Conservation (phyloP, 2,329 filamentous ascomycete genomes). For the Epichloe coenophiala region DNA sequence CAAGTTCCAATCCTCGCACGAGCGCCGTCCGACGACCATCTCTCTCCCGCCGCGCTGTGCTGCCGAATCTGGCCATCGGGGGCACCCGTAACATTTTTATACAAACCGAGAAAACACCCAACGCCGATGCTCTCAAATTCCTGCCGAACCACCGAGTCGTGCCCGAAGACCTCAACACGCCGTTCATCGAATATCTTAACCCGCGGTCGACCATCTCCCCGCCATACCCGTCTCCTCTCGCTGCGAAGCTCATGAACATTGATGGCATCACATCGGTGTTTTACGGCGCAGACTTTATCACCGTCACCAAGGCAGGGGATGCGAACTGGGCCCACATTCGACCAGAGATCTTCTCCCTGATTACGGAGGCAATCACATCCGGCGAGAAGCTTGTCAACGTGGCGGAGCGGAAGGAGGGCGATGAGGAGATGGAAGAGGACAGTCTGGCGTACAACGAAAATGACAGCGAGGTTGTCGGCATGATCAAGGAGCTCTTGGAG, state of each 20-base stretch:
- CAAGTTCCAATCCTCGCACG: not conserved
- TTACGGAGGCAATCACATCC: conserved; percentile 80
- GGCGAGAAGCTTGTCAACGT: conserved; percentile 71
- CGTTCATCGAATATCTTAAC: conserved; percentile 84
- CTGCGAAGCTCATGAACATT: conserved; percentile 79
- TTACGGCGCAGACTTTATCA: conserved; percentile 92
- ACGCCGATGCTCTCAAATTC: conserved; percentile 93
- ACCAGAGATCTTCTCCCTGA: conserved; percentile 87
- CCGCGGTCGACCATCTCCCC: conserved; percentile 79
- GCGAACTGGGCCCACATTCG: conserved; percentile 91
- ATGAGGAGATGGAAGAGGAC: conserved; percentile 39
- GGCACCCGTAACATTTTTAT: conserved; percentile 78
- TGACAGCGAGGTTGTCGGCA: conserved; percentile 86
- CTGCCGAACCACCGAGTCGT: conserved; percentile 80
- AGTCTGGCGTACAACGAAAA: conserved; percentile 75
- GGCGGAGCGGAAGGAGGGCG: conserved; percentile 45
- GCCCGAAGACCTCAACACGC: conserved; percentile 55
- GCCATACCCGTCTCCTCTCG: conserved; percentile 81
- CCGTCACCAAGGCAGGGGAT: conserved; percentile 78
- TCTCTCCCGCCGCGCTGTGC: conserved; percentile 5
- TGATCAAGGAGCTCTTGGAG: conserved; percentile 97
- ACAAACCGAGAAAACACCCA: conserved; percentile 89
- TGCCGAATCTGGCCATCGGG: conserved; percentile 6
- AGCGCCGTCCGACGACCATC: conserved; percentile 6
- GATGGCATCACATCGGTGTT: conserved; percentile 93